Evolutionary conservation across 73 alveolate species (phyloP).

Genomic region (Stentor coeruleus): DNA sequence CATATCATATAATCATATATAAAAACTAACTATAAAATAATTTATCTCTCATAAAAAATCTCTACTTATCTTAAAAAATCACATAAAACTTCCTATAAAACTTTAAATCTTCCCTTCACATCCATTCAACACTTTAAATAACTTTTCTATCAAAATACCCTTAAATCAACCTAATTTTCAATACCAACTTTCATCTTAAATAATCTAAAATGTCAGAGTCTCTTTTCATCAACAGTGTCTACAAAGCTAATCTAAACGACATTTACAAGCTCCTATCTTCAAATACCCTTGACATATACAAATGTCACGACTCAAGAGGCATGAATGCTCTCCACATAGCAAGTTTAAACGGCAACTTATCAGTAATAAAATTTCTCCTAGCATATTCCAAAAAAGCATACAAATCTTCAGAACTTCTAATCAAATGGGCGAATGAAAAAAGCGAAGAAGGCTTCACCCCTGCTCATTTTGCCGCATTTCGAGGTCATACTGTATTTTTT

Average conservation of each 20-base stretch:
- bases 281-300: background rate
- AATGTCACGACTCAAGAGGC: conserved; percentile 1
- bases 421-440: conserved; percentile 67
- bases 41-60: too few relatives aligned
- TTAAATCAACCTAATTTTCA: too few relatives aligned
- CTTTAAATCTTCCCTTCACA: too few relatives aligned
- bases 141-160: too few relatives aligned
- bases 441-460: conserved; percentile 90
- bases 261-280: background rate
- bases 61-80: too few relatives aligned
- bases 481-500: conserved; percentile 78
- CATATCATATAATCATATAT: too few relatives aligned
- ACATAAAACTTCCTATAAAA: too few relatives aligned
- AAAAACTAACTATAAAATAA: too few relatives aligned
- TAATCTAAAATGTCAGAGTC: conserved; percentile 19
- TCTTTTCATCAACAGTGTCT: background rate
- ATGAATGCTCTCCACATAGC: conserved; percentile 17
- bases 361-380: conserved; percentile 1
- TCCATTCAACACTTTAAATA: too few relatives aligned
- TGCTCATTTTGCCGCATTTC: conserved; percentile 85
- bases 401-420: conserved; percentile 23
- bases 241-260: background rate
- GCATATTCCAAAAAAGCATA: background rate
- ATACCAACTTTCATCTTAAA: too few relatives aligned
- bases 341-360: conserved; percentile 14